A percentile compares a stretch with the other conserved stretches of the same genome.
These are phyloP conservation scores for Phyllosticta citriasiana DNA, from an alignment of 2,329 filamentous ascomycete species.

Conservation along the genomic window DNA sequence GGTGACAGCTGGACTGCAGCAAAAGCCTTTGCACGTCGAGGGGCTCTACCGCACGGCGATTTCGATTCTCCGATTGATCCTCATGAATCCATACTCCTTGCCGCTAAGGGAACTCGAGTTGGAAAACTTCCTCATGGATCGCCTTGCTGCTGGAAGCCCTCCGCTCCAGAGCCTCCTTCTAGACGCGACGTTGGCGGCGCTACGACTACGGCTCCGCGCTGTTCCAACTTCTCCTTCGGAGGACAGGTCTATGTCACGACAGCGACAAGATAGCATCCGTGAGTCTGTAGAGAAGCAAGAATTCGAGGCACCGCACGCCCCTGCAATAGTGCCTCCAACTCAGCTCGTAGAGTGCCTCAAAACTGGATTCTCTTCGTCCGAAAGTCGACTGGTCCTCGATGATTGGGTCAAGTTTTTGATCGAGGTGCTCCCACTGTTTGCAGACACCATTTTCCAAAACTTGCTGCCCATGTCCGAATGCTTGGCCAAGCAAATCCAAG, in stretches of 20 bases:
- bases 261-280: slow-evolving; percentile 15
- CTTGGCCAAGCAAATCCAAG: slow-evolving; percentile 66
- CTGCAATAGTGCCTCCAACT: slow-evolving; percentile 47
- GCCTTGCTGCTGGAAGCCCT: slow-evolving; percentile 47
- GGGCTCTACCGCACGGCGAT: slow-evolving; percentile 63
- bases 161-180: slow-evolving; percentile 70
- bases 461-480: slow-evolving; percentile 86
- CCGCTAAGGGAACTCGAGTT: slow-evolving; percentile 54
- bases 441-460: slow-evolving; percentile 77
- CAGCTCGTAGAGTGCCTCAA: slow-evolving; percentile 76
- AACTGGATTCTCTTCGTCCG: slow-evolving; percentile 64
- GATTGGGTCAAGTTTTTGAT: slow-evolving; percentile 84
- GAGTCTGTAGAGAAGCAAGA: slow-evolving; percentile 29
- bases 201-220: slow-evolving; percentile 47
- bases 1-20: slow-evolving; percentile 14
- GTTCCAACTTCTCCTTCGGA: background rate
- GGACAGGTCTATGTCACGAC: background rate
- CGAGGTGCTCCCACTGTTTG: slow-evolving; percentile 75
- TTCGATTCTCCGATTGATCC: slow-evolving; percentile 53
- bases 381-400: slow-evolving; percentile 69
- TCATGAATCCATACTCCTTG: slow-evolving; percentile 52
- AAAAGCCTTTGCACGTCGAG: slow-evolving; percentile 35
- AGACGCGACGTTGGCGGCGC: slow-evolving; percentile 63
- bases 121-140: slow-evolving; percentile 60
- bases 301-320: slow-evolving; percentile 19